Evolutionary conservation across 2,329 filamentous ascomycete species (phyloP), one percentile per base, ranked within the genome.

Genomic region (Bipolaris gigantea): DNA sequence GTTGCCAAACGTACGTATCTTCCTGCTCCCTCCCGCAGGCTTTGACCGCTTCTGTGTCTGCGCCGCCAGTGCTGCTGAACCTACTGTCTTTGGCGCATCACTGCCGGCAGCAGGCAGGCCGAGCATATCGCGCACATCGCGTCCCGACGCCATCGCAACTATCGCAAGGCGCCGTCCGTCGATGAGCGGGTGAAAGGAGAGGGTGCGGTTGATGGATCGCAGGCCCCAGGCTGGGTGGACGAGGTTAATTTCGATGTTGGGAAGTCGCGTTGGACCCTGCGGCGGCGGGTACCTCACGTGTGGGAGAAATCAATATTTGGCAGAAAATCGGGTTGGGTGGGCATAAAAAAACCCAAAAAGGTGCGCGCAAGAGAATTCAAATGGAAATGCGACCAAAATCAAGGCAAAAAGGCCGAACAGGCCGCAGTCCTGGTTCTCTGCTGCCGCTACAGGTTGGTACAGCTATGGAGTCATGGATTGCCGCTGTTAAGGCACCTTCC

Each of bases 81-180:
- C 54, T 46, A 46, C 79, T 70, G 47, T 76, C 53, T 70, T 70
- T 46, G 65, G 77, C 46, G 77, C 67, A 46, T 76, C 67, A 46
- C 77, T 67, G 53, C 75, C 66, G 19, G 48, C 48, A 86, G 61
- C 87, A 64, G 85, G 87, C 72, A 96, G 81, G 74, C 92, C 90
- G 70, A 96, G 85, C 71, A 96, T 90, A 74, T 96, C 91, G 78
- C 89, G 90, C 65, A 95, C 85, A 81, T 96, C 91, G 61, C 73
- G 69, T 58, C 71, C 67, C 46, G 71, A 70, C 56, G 72, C 69
- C 72, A 75, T 75, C 60, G 65, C 62, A 61, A 56, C 44, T 53
- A 48, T 56, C 42, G 55, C 45, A 55, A 47, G 47, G 50, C 44
- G 62, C 55, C 61, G 60, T 59, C 60, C 49, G 60, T 59, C 54